Base-by-base conservation (phyloP, 2,329 filamentous ascomycete species). In the Coleophoma cylindrospora region DNA sequence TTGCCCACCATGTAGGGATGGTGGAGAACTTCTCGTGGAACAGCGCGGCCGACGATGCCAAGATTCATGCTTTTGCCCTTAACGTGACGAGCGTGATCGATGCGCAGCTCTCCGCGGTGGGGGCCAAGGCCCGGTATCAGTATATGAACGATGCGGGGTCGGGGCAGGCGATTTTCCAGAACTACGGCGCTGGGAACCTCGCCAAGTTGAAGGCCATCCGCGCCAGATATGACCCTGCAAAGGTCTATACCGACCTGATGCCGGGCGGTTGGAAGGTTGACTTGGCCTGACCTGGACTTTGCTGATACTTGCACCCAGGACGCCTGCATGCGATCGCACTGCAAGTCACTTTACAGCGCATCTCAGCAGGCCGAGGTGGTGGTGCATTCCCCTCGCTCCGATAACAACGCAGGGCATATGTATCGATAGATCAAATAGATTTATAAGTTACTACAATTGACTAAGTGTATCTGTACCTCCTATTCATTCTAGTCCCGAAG, bases 101-200 rank as follows among this genome's bases (percentile, higher is more conserved):
- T 22, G 44, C 45, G 9, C 47, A 54, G 32, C 50, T 56, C 33
- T 17, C 36, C 21, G 50, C 52, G 13, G 51, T 47, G 40, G 47
- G 50, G 22, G 46, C 46, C 33, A n/a, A 14, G 15, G 45, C 50
- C 11, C 40, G 27, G 11, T 57, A 47, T 40, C 32, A 49, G 12
- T 57, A 55, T 15, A 40, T 55, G 32, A 57, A 57, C 32, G 50
- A 57, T 55, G 50, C 53, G 15, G 50, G 51, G 19, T 17, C 15
- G 13, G 54, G 51, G 4, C 54, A 57, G 34, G 38, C 49, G 11
- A 46, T 55, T 0, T 69, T 66, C 48, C 55, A 54, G 2, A 62
- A 60, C 0, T 68, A 69, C 40, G 62, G 64, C 0, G 34, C 44
- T 6, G 62, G 64, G 43, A 72, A 71, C 40, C 50, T 71, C 1